A percentile compares a stretch with the other conserved stretches of the same genome.
Evolutionary conservation across 495 filamentous ascomycete species (phyloP).

Genomic region (Staphylotrichum tortipilum): DNA sequence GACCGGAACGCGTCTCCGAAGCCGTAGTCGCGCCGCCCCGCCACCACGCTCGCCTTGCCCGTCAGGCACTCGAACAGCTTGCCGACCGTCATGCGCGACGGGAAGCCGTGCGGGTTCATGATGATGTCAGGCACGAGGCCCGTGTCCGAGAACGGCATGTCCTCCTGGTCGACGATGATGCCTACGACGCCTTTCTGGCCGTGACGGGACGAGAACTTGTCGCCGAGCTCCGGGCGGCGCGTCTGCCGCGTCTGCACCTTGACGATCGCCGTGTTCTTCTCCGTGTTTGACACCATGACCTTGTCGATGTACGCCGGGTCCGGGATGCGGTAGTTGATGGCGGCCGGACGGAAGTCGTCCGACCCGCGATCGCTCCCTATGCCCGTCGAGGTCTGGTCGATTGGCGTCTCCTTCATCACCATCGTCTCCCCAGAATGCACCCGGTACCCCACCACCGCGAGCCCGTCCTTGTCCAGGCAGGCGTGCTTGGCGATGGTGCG

Average conservation of each 20-base stretch:
- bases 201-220: slow-evolving; percentile 98
- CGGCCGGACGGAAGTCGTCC: slow-evolving; percentile 55
- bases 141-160: slow-evolving; percentile 91
- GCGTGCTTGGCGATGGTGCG: slow-evolving; percentile 60
- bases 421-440: slow-evolving; percentile 69
- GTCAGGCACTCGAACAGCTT: slow-evolving; percentile 94
- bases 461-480: slow-evolving; percentile 66
- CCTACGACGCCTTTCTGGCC: slow-evolving; percentile 98
- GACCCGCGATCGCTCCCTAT: slow-evolving; percentile 55
- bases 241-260: slow-evolving; percentile 93
- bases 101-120: slow-evolving; percentile 99
- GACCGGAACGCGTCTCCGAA: slow-evolving; percentile 96
- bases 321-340: slow-evolving; percentile 71
- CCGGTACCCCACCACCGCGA: slow-evolving; percentile 72
- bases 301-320: slow-evolving; percentile 90
- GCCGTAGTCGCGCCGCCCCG: slow-evolving; percentile 61
- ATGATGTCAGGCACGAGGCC: slow-evolving; percentile 94
- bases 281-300: slow-evolving; percentile 80
- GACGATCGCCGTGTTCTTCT: slow-evolving; percentile 67
- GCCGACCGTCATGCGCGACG: slow-evolving; percentile 98
- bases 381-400: slow-evolving; percentile 57
- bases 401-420: slow-evolving; percentile 76
- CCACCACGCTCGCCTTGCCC: slow-evolving; percentile 83
- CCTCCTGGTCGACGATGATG: slow-evolving; percentile 89
- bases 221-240: slow-evolving; percentile 83